These are phyloP conservation scores for Cantharellus anzutake DNA, from an alignment of 768 basidiomycete genomes.

Conservation along the genomic window DNA sequence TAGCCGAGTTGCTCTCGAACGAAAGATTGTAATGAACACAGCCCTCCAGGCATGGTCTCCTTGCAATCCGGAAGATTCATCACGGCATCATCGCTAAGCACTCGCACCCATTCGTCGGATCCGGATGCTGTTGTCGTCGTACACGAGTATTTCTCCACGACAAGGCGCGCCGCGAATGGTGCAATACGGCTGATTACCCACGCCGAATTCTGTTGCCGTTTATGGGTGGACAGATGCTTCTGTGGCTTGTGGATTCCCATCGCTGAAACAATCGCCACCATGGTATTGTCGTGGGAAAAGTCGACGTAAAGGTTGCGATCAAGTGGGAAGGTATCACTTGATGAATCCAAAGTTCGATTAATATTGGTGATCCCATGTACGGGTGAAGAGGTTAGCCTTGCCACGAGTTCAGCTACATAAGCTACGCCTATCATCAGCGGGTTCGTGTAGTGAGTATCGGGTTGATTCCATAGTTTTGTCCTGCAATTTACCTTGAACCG, in stretches of 20 bases:
- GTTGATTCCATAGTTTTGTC: background rate
- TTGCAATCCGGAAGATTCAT: background rate
- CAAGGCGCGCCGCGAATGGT: conserved; percentile 5
- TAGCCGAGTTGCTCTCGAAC: too few relatives aligned
- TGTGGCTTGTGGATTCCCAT: conserved; percentile 2
- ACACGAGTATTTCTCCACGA: conserved; percentile 8
- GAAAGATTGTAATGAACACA: too few relatives aligned
- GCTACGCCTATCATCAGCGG: background rate
- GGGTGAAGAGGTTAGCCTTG: conserved; percentile 7
- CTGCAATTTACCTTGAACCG: background rate
- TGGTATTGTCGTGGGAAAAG: conserved; percentile 8
- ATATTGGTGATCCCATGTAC: conserved; percentile 3
- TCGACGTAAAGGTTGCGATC: conserved; percentile 7
- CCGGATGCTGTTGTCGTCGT: background rate
- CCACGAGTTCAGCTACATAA: conserved; percentile 6
- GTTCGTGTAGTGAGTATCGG: background rate
- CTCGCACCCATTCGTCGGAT: background rate
- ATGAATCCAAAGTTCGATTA: conserved; percentile 4
- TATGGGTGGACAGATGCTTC: background rate
- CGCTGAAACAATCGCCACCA: conserved; percentile 6
- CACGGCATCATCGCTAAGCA: background rate
- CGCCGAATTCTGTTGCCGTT: background rate
- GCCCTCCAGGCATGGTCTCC: too few relatives aligned
- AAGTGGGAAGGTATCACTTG: conserved; percentile 6
- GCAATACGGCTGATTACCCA: conserved; percentile 5